Base-by-base conservation (phyloP, 2,329 filamentous ascomycete species). In the Pseudomassariella vexata region DNA sequence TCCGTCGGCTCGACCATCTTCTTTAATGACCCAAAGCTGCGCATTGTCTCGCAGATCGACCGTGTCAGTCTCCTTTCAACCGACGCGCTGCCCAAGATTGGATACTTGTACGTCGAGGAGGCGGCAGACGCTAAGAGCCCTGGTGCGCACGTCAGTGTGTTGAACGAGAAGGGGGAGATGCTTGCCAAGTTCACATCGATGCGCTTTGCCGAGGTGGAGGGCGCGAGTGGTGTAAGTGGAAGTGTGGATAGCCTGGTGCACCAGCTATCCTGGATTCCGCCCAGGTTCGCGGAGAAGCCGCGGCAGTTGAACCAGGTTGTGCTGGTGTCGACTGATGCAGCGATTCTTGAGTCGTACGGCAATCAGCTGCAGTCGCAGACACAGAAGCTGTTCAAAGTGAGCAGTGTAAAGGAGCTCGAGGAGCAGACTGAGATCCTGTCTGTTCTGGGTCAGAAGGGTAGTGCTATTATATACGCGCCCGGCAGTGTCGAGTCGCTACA, bases 1-100 rank as follows among this genome's bases (percentile, higher is more conserved):
- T 65, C 62, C 0, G 50, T 65, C 4, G 60, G 58, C 3, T 63
- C 61, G 0, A 55, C 57, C 1, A 47, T 65, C 15, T 63, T 63
- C 43, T 59, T 52, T 38, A 44, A 56, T 18, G 40, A 51, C 8
- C 51, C 55, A 2, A 46, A 46, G 14, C 50, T 65, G 25, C 56
- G 61, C 9, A 65, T 65, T 11, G 19, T 22, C 14, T 19, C 29
- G 6, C n/a, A 24, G 24, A 29, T 36, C 16, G 20, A 32, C 11
- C 18, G 18, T 10, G 34, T 28, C 19, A 22, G 10, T 10, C 19
- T 30, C 6, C 17, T 10, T 15, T 30, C 28, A 22, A 22, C 28
- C 4, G n/a, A 22, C 9, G 51, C 10, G 41, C 50, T 9, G 4
- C 59, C 59, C 3, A 62, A 56, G 38, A 37, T 51, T 15, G 53